phyloP scores from a whole-genome alignment of 495 filamentous ascomycete genomes.

The Neurospora sp. region DNA sequence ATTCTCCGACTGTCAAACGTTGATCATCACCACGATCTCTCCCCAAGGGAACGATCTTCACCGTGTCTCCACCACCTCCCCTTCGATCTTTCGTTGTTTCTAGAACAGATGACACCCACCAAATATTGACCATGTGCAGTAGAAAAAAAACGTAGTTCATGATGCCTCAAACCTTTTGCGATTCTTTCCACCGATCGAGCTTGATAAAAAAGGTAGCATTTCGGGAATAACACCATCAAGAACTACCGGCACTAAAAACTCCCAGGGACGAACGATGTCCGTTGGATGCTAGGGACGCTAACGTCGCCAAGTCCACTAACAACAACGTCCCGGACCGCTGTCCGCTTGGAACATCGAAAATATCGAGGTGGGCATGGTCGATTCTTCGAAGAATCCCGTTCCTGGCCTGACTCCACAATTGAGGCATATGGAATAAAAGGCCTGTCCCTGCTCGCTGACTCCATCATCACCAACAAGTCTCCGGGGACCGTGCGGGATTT shows the following conservation, averaged over 20 bases:
- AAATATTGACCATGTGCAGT: background rate
- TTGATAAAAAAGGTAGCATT: background rate
- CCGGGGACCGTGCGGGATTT: background rate
- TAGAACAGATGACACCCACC: background rate
- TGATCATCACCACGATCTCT: background rate
- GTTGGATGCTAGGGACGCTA: background rate
- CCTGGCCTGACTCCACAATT: background rate
- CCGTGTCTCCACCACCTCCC: background rate
- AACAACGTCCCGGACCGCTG: background rate
- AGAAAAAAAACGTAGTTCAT: background rate
- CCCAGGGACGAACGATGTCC: background rate
- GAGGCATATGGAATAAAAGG: background rate
- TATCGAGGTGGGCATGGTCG: background rate
- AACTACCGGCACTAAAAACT: background rate
- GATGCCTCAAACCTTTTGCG: background rate
- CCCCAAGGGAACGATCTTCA: background rate
- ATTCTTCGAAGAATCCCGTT: background rate
- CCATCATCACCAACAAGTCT: background rate
- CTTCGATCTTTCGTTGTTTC: background rate
- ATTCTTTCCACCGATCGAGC: background rate
- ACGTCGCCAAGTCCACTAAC: background rate
- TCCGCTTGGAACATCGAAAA: background rate
- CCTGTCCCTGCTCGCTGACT: background rate
- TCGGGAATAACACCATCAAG: background rate
- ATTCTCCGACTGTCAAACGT: background rate